phyloP scores from a whole-genome alignment of 2,329 filamentous ascomycete genomes.

The Biscogniauxia sp. region DNA sequence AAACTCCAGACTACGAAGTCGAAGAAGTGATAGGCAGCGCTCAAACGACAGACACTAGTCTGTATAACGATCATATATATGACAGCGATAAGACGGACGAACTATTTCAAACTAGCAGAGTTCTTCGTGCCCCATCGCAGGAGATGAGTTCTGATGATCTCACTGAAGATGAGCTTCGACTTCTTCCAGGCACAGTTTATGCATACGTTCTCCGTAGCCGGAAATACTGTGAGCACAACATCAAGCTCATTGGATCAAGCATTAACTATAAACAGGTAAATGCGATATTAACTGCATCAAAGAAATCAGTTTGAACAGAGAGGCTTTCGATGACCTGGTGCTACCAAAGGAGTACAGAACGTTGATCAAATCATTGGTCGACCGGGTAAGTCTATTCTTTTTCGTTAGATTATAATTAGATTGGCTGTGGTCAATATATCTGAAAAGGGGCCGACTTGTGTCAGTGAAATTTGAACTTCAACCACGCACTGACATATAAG shows the following conservation, averaged over 20 bases:
- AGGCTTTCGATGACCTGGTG: slow-evolving; percentile 12
- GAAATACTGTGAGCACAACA: slow-evolving; percentile 10
- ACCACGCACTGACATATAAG: no score
- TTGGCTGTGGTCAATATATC: no score
- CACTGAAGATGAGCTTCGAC: slow-evolving; percentile 9
- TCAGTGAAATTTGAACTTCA: no score
- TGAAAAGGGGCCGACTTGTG: no score
- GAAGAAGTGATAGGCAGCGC: slow-evolving; percentile 6
- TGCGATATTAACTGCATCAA: slow-evolving; percentile 6
- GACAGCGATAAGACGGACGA: slow-evolving; percentile 10
- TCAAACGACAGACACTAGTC: slow-evolving; percentile 5
- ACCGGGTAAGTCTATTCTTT: slow-evolving; percentile 4
- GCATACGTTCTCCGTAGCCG: slow-evolving; percentile 15
- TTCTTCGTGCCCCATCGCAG: slow-evolving; percentile 6
- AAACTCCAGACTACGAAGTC: slow-evolving; percentile 3
- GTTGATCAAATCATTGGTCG: slow-evolving; percentile 9
- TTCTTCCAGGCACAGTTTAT: slow-evolving; percentile 10
- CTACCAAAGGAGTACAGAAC: slow-evolving; percentile 7
- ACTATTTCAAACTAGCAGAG: slow-evolving; percentile 7
- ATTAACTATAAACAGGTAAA: neutral
- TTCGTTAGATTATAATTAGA: no score
- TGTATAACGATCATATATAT: slow-evolving; percentile 13
- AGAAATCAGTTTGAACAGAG: slow-evolving; percentile 7
- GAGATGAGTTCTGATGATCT: slow-evolving; percentile 6
- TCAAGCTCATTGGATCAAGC: neutral